These are phyloP conservation scores for Solanum ossicruentum DNA, from an alignment of 257 asterid species.

Conservation along the genomic window DNA sequence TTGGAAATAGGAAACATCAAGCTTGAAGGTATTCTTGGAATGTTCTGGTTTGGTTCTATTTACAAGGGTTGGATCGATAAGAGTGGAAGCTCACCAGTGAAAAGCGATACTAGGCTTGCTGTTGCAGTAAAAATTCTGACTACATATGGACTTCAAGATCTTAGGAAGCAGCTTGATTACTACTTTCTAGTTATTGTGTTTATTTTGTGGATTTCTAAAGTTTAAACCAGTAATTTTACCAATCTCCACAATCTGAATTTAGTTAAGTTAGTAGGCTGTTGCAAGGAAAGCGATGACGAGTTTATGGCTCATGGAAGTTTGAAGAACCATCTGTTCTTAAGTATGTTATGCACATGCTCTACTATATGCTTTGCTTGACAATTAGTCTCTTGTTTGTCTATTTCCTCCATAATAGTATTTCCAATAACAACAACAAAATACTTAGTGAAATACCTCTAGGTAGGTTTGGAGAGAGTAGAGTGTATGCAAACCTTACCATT, in stretches of 20 bases:
- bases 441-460: no score
- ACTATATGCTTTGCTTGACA: no score
- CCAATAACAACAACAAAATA: no score
- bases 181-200: background rate
- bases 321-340: background rate
- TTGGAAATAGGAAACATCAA: slow-evolving; percentile 58
- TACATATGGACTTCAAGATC: slow-evolving; percentile 77
- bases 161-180: slow-evolving; percentile 69
- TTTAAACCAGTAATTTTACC: background rate
- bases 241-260: no score
- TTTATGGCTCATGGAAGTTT: background rate
- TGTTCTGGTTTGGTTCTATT: slow-evolving; percentile 78
- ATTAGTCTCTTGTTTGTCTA: no score
- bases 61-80: slow-evolving; percentile 79
- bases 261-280: no score
- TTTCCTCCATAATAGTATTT: no score
- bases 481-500: no score
- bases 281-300: background rate
- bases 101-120: slow-evolving; percentile 53
- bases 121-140: slow-evolving; percentile 85
- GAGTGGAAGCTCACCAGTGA: slow-evolving; percentile 44
- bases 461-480: no score
- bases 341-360: background rate
- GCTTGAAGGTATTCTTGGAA: slow-evolving; percentile 64
- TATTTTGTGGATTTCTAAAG: background rate